Conservation (phyloP, 2,329 filamentous ascomycete species). For the Alternaria sp. region DNA sequence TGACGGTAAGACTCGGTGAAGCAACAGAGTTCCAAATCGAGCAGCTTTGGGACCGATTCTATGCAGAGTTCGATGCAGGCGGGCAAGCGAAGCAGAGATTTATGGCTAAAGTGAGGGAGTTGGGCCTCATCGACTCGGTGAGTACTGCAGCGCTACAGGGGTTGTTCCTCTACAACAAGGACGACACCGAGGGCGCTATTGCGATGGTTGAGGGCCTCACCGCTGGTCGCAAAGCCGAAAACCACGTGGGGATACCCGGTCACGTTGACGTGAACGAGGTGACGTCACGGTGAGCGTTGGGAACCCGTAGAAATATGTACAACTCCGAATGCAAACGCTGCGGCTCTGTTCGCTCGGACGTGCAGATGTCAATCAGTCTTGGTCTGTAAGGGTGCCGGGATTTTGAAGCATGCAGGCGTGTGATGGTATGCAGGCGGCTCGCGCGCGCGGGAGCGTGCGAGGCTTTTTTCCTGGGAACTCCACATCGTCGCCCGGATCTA, state of each 20-base stretch:
- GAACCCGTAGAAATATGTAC: conserved; percentile 7
- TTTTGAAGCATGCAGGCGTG: conserved; percentile 4
- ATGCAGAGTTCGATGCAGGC: conserved; percentile 76
- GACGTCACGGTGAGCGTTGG: not conserved
- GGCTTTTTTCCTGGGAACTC: conserved; percentile 2
- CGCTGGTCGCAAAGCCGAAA: conserved; percentile 32
- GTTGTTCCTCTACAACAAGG: conserved; percentile 94
- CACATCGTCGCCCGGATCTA: conserved; percentile 15
- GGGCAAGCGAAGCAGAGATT: conserved; percentile 71
- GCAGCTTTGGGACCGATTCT: conserved; percentile 94
- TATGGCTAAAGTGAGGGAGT: conserved; percentile 69
- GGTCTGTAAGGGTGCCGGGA: not conserved
- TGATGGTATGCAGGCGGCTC: conserved; percentile 18
- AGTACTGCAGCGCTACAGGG: conserved; percentile 95
- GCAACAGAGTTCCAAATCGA: conserved; percentile 84
- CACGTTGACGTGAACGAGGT: conserved; percentile 37
- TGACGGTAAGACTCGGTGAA: conserved; percentile 89
- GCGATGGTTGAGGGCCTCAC: conserved; percentile 72
- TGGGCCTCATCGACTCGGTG: conserved; percentile 73
- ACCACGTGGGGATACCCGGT: conserved; percentile 39
- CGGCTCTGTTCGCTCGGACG: not conserved
- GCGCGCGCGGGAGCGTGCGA: conserved; percentile 9
- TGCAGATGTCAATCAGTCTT: conserved; percentile 5
- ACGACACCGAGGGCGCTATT: conserved; percentile 85
- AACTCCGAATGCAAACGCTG: not conserved